Percentiles rank a stretch among this genome's conserved stretches.
phyloP scores from a whole-genome alignment of 129 eudicot genomes.

The Logfia minima region DNA sequence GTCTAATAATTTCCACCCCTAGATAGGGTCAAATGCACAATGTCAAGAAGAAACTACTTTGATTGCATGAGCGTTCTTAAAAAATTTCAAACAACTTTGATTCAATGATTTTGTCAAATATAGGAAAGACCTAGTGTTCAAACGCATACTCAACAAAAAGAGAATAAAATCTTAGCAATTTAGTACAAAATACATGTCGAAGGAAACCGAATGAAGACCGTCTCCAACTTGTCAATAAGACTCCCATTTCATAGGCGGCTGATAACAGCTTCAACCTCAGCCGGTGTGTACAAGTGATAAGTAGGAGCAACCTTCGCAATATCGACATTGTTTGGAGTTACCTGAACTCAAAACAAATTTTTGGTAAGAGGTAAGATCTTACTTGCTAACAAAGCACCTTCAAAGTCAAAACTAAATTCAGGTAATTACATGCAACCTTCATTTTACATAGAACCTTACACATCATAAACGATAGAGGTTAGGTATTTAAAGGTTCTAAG shows the following conservation, averaged over 20 bases:
- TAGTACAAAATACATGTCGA: slow-evolving; percentile 23
- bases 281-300: slow-evolving; percentile 81
- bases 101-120: slow-evolving; percentile 9
- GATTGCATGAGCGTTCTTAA: background rate
- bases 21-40: background rate
- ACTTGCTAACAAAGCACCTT: background rate
- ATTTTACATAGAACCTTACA: background rate
- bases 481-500: background rate
- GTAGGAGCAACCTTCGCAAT: slow-evolving; percentile 95
- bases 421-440: background rate
- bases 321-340: slow-evolving; percentile 92
- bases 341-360: slow-evolving; percentile 41
- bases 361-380: background rate
- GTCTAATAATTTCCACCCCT: background rate
- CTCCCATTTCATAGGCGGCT: slow-evolving; percentile 45
- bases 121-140: slow-evolving; percentile 4
- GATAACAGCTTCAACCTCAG: slow-evolving; percentile 88
- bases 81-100: background rate
- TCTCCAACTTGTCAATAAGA: slow-evolving; percentile 5
- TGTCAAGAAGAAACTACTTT: background rate
- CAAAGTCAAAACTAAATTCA: background rate
- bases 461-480: background rate
- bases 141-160: background rate
- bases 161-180: slow-evolving; percentile 13
- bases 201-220: slow-evolving; percentile 11